Conservation (phyloP, 805 yeast genomes). For the Wickerhamia fluorescens region DNA sequence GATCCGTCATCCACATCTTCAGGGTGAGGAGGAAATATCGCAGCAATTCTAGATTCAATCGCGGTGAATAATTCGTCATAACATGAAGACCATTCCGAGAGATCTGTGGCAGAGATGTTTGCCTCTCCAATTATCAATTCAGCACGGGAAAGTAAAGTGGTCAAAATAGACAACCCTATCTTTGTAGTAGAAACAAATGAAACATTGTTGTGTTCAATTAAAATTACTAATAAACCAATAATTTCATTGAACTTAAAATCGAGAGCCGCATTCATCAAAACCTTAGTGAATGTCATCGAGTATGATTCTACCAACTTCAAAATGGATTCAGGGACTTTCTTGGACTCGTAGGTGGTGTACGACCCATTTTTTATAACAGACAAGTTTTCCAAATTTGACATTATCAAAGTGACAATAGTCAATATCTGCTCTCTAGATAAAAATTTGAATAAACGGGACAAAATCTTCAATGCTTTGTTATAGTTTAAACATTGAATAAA, state of each 20-base stretch:
- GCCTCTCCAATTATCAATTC: constrained; percentile 87
- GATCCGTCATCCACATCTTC: constrained; percentile 54
- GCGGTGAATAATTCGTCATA: constrained; percentile 78
- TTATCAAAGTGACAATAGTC: constrained; percentile 68
- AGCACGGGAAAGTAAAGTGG: constrained; percentile 86
- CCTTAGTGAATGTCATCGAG: constrained; percentile 74
- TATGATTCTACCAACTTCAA: constrained; percentile 65
- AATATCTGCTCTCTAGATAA: constrained; percentile 69
- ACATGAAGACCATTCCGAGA: constrained; percentile 67
- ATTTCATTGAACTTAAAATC: constrained; percentile 78
- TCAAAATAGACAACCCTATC: constrained; percentile 79
- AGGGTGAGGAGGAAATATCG: constrained; percentile 72
- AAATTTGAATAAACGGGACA: constrained; percentile 84
- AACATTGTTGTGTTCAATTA: constrained; percentile 65
- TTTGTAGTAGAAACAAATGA: constrained; percentile 63
- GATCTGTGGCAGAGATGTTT: constrained; percentile 45
- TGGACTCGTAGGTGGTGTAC: constrained; percentile 52
- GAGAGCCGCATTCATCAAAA: constrained; percentile 74
- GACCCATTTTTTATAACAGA: constrained; percentile 75
- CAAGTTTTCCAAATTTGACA: constrained; percentile 73
- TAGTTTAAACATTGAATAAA: constrained; percentile 77
- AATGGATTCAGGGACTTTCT: constrained; percentile 47
- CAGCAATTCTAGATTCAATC: constrained; percentile 67
- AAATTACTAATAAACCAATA: constrained; percentile 62
- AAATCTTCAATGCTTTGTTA: constrained; percentile 81